Evolutionary conservation across 805 yeast genomes (phyloP).

Genomic region (Blastobotrys peoriensis): DNA sequence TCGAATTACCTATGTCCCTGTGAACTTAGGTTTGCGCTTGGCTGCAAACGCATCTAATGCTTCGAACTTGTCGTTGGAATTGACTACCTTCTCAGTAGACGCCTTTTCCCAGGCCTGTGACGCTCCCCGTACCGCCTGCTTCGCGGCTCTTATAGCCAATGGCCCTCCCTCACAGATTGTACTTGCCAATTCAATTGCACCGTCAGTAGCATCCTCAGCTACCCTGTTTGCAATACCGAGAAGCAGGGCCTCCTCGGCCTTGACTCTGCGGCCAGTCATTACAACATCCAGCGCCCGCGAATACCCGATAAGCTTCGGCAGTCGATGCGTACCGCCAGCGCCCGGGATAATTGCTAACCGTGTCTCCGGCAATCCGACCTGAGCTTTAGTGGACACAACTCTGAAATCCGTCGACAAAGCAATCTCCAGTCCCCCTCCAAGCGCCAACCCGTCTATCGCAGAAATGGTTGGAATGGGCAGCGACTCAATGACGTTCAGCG

Average conservation of each 20-base stretch:
- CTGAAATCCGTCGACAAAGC: constrained; percentile 38
- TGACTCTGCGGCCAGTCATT: constrained; percentile 35
- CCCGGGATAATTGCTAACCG: constrained; percentile 43
- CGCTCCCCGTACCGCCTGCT: constrained; percentile 25
- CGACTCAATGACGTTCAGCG: constrained; percentile 27
- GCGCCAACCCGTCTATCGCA: constrained; percentile 39
- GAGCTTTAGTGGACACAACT: constrained; percentile 31
- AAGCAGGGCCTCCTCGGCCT: constrained; percentile 32
- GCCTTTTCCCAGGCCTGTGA: constrained; percentile 23
- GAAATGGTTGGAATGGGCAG: constrained; percentile 37
- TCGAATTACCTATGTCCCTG: constrained; percentile 21
- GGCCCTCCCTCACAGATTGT: constrained; percentile 28
- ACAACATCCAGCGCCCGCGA: constrained; percentile 44
- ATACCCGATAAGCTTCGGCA: constrained; percentile 44
- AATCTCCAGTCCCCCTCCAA: constrained; percentile 42
- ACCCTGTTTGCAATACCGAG: constrained; percentile 34
- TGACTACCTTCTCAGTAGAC: constrained; percentile 23
- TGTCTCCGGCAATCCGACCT: constrained; percentile 40
- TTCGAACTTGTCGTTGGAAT: constrained; percentile 32
- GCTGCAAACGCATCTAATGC: constrained; percentile 36
- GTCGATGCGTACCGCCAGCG: constrained; percentile 50
- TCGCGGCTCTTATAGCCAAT: constrained; percentile 25
- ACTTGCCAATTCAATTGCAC: constrained; percentile 23
- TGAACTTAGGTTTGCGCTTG: constrained; percentile 31
- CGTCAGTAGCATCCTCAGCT: constrained; percentile 20